These are phyloP conservation scores for Ophiocordyceps sinensis DNA, from an alignment of 2,329 filamentous ascomycete species.

Conservation along the genomic window DNA sequence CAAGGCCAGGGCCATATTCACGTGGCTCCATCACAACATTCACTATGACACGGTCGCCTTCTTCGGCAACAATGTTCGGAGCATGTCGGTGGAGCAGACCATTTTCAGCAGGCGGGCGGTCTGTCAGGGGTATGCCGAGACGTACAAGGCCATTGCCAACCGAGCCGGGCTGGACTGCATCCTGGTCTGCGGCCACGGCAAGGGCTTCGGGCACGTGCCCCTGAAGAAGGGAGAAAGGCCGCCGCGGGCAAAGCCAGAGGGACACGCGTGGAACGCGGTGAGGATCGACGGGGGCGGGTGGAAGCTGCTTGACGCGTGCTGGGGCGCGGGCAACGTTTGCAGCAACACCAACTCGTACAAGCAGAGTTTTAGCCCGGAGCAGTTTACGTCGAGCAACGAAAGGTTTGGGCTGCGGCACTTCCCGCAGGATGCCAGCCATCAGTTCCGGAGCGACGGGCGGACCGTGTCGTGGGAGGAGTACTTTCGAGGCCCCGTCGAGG, in stretches of 20 bases:
- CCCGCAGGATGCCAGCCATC: conserved; percentile 50
- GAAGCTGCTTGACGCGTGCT: conserved; percentile 87
- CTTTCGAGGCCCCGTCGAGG: conserved; percentile 42
- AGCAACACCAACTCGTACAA: conserved; percentile 41
- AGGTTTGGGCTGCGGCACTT: conserved; percentile 73
- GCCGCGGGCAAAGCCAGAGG: conserved; percentile 46
- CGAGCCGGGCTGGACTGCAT: conserved; percentile 68
- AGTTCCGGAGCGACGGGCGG: conserved; percentile 62
- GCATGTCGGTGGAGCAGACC: conserved; percentile 56
- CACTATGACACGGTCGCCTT: conserved; percentile 70
- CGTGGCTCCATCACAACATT: conserved; percentile 92
- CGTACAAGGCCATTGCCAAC: conserved; percentile 65
- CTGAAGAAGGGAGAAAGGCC: conserved; percentile 48
- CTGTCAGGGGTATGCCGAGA: conserved; percentile 78
- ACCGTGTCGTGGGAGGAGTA: conserved; percentile 70
- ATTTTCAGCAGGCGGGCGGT: conserved; percentile 70
- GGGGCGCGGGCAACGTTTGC: conserved; percentile 68
- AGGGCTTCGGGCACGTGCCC: conserved; percentile 61
- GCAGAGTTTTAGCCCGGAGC: conserved; percentile 54
- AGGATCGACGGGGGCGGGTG: conserved; percentile 73
- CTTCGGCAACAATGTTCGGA: conserved; percentile 54
- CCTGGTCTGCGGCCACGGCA: conserved; percentile 66
- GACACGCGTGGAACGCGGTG: conserved; percentile 90
- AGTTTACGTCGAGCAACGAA: conserved; percentile 53
- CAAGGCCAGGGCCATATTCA: conserved; percentile 85